Percentiles rank a stretch among this genome's conserved stretches.
phyloP scores from a whole-genome alignment of 192 early-diverging fungal species.

The Anaeromyces robustus region DNA sequence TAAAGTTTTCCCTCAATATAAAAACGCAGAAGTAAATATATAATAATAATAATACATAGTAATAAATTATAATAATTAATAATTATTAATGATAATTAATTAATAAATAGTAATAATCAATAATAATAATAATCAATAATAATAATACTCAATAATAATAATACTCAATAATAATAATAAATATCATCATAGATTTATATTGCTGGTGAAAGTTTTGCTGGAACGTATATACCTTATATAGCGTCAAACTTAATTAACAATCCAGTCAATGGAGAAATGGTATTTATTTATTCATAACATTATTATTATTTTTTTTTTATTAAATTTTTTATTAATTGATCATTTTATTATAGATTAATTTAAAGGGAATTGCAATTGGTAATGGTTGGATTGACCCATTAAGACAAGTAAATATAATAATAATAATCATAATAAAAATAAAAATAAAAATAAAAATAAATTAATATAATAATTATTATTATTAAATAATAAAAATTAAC shows the following conservation, averaged over 20 bases:
- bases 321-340: background rate
- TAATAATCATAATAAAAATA: too few species aligned
- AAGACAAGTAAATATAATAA: constrained; percentile 28
- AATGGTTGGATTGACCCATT: constrained; percentile 66
- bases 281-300: constrained; percentile 4
- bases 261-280: constrained; percentile 19
- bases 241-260: constrained; percentile 36
- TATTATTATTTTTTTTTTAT: too few species aligned
- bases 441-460: too few species aligned
- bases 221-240: constrained; percentile 54
- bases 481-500: too few species aligned
- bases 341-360: constrained; percentile 14
- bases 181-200: constrained; percentile 33
- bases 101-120: too few species aligned
- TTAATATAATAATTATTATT: too few species aligned
- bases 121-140: too few species aligned
- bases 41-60: background rate
- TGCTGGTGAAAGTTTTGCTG: constrained; percentile 61
- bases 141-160: too few species aligned
- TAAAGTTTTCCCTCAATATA: constrained; percentile 30
- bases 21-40: constrained; percentile 18
- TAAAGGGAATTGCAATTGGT: constrained; percentile 43
- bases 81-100: too few species aligned
- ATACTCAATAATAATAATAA: background rate
- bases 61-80: background rate